Base-by-base conservation (phyloP, 305 asterid genomes). In the Stenogyne calaminthoides region DNA sequence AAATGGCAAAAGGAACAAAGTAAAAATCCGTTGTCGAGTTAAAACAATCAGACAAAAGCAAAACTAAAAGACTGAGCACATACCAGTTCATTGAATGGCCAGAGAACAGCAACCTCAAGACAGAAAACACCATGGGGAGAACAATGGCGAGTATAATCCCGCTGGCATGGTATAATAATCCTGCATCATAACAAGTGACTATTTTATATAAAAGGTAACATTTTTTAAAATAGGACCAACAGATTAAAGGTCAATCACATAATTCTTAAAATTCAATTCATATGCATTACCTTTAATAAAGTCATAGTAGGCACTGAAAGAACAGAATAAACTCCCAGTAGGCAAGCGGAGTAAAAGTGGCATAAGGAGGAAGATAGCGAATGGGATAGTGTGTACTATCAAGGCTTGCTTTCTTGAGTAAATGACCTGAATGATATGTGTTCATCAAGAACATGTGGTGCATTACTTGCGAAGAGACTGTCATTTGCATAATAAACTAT, bases 41-140 rank as follows among this genome's bases (percentile, higher is more conserved):
- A 55, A 19, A 78, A 74, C 18, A 36, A 56, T 20, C 11, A 67
- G 27, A 67, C 19, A 36, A 61, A 75, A 75, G 67, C 46, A 46
- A 83, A 14, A 60, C 40, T 25, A 69, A 69, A 63, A 44, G n/a
- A 37, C 37, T 69, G 63, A 80, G 71, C 59, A 34, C 79, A 64
- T 80, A 95, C 99, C 99, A 95, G 85, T 88, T 84, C 99, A 95
- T 95, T 44, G 98, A 84, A 70, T 87, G 91, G 64, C 86, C 78
- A 15, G 91, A 62, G 75, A 95, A 89, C 34, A 89, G 78, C 86
- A 95, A 76, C 57, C 97, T 80, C 82, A 91, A 46, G 81, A 91
- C 80, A 69, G 98, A 86, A 80, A 92, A 86, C 54, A 75, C 46
- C 65, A 86, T 83, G n/a, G 99, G 97, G 74, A 88, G 80, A 72